phyloP scores from a whole-genome alignment of 1,139 yeast species.

The Arxiozyma slooffiae region DNA sequence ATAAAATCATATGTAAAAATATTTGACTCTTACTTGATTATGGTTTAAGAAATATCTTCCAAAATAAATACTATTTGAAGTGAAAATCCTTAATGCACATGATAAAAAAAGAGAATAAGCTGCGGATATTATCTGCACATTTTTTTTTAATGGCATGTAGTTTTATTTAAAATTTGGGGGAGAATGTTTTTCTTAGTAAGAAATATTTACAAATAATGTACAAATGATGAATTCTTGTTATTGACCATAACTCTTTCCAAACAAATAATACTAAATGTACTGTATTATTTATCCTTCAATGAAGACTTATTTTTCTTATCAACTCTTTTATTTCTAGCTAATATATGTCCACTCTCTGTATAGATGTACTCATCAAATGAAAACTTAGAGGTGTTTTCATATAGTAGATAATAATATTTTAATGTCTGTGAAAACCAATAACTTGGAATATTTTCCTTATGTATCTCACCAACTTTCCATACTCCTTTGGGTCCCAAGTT shows the following conservation, averaged over 20 bases:
- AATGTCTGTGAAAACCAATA: slow-evolving; percentile 74
- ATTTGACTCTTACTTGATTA: background rate
- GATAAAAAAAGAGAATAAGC: background rate
- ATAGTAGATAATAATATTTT: slow-evolving; percentile 62
- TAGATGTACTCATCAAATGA: slow-evolving; percentile 64
- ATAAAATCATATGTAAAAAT: no score
- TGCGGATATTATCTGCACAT: background rate
- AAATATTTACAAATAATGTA: background rate
- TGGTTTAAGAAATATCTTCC: no score
- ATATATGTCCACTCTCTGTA: slow-evolving; percentile 76
- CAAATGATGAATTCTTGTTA: background rate
- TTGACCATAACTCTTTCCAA: background rate
- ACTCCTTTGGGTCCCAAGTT: slow-evolving; percentile 32
- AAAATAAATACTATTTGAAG: background rate
- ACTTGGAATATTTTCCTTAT: slow-evolving; percentile 34
- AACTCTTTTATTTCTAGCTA: slow-evolving; percentile 32
- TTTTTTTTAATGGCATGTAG: no score
- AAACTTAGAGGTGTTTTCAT: slow-evolving; percentile 48
- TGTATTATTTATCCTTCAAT: background rate
- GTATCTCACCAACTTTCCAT: slow-evolving; percentile 28
- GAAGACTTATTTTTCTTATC: background rate
- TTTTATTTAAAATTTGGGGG: background rate
- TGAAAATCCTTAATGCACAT: no score
- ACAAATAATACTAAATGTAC: background rate
- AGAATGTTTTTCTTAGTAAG: background rate